Base-by-base conservation (phyloP, 1,284 basidiomycete genomes). In the Lignosus rhinocerotis region DNA sequence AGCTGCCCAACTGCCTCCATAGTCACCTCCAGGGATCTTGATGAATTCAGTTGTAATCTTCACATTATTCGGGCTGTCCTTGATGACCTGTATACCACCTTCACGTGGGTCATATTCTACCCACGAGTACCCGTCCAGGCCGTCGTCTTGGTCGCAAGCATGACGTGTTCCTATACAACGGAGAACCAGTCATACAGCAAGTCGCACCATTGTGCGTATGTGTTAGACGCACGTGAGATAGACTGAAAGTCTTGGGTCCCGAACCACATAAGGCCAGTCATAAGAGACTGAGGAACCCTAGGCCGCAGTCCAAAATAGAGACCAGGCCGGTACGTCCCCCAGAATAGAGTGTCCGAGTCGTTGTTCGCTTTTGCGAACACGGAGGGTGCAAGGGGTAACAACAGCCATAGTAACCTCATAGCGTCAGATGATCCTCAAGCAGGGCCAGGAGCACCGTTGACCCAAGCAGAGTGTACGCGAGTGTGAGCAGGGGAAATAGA, bases 251-350 rank as follows among this genome's bases (percentile, higher is more conserved):
- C 83, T 47, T 92, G 86, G 5, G 90, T 87, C 25, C 93, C 91
- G 72, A 92, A 92, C 94, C 95, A 98, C 73, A 96, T 85, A 42
- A 98, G 82, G 38, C 95, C 96, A 3, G 91, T 92, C 86, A 96
- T 84, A 31, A 97, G 80, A 12, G 93, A 94, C 66, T 93, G 85
- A 1, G 95, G 92, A 59, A 93, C 76, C 45, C 88, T 83, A 19
- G 95, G 92, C 46, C 93, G 80, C 53, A 98, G 76, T 32, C 95
- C 95, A 74, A 98, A 96, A 77, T 97, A 98, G 32, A 97, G 81
- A 69, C 94, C 93, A 1, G 95, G 93, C 41, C 95, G 80, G 72
- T 96, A 97, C 0, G 91, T 80, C 3, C 94, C 94, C 95, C 95
- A 97, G 65, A 94, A 73, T n/a, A 94, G 74, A 8, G 88, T 85